Base-by-base conservation (phyloP, 2,329 filamentous ascomycete species). In the Escovopsis sp. region DNA sequence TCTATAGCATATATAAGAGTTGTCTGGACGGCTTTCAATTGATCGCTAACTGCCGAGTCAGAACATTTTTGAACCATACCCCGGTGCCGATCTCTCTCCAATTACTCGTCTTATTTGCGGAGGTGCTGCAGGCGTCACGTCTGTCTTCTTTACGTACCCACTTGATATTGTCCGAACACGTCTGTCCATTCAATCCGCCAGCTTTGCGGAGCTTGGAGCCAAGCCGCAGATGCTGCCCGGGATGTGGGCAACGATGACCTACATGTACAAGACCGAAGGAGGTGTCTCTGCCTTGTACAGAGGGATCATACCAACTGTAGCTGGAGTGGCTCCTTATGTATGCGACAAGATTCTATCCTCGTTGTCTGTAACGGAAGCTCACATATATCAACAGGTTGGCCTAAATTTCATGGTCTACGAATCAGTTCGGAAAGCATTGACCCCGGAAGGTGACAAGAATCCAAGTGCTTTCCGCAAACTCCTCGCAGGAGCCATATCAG, bases 371-470 rank as follows among this genome's bases (percentile, higher is more conserved):
- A 2, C 2, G 11, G 2, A n/a, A 7, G 14, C 45, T 33, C 8
- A 31, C 32, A 29, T 4, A n/a, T 6, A 11, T n/a, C 32, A n/a
- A 40, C 51, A 87, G 81, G 83, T 98, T 47, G 91, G 91, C 33
- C 70, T 98, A 42, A 98, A 98, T 61, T 98, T 98, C 61, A 96
- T 96, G 87, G 86, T 85, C 6, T 98, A 98, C 63, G 91, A 98
- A 61, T 81, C 81, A 39, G 81, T 88, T 44, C 79, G 91, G 46
- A 78, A 79, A 53, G 80, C 81, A 51, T 71, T 98, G 50, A 98
- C 91, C 0, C 81, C 80, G 1, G 85, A 94, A 40, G 91, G 91
- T 36, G 80, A 94, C 48, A 74, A 83, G 55, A 85, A 94, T 50
- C 91, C 91, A 0, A 78, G 70, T 46, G 75, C 85, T 1, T 60